Percentiles rank a stretch among this genome's conserved stretches.
Evolutionary conservation across 2,329 filamentous ascomycete species (phyloP).

Genomic region (Phoma sp.): DNA sequence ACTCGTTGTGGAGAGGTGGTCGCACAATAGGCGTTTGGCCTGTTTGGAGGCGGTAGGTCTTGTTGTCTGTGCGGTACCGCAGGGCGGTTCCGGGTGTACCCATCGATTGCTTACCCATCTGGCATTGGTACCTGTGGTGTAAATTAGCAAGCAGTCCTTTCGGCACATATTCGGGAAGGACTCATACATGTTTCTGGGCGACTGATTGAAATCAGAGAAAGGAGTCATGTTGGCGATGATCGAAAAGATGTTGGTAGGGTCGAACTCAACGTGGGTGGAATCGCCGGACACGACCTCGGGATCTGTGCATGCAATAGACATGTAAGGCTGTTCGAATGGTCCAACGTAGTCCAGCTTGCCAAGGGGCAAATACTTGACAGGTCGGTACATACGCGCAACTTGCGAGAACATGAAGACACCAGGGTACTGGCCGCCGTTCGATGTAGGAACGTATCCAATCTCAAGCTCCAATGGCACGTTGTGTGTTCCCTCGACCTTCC

Average conservation of each 20-base stretch:
- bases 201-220: slow-evolving; percentile 98
- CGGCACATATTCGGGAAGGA: too few relatives aligned
- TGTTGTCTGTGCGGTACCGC: slow-evolving; percentile 92
- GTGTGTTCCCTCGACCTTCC: slow-evolving; percentile 90
- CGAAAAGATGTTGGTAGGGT: slow-evolving; percentile 94
- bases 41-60: slow-evolving; percentile 91
- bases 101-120: slow-evolving; percentile 97
- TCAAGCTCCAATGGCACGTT: slow-evolving; percentile 83
- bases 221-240: slow-evolving; percentile 99
- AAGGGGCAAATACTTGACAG: slow-evolving; percentile 88
- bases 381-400: slow-evolving; percentile 82
- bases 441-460: slow-evolving; percentile 88
- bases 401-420: slow-evolving; percentile 93
- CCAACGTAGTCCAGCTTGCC: slow-evolving; percentile 88
- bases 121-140: slow-evolving; percentile 46
- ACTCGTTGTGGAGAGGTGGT: slow-evolving; percentile 90
- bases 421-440: slow-evolving; percentile 91
- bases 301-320: slow-evolving; percentile 94
- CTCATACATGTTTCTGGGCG: slow-evolving; percentile 93
- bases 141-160: too few relatives aligned
- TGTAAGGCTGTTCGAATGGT: slow-evolving; percentile 94
- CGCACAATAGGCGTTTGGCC: slow-evolving; percentile 95
- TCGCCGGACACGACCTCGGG: slow-evolving; percentile 85
- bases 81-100: slow-evolving; percentile 89
- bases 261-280: slow-evolving; percentile 91